These are phyloP conservation scores for Monilinia fructigena DNA, from an alignment of 2,329 filamentous ascomycete species.

Conservation along the genomic window DNA sequence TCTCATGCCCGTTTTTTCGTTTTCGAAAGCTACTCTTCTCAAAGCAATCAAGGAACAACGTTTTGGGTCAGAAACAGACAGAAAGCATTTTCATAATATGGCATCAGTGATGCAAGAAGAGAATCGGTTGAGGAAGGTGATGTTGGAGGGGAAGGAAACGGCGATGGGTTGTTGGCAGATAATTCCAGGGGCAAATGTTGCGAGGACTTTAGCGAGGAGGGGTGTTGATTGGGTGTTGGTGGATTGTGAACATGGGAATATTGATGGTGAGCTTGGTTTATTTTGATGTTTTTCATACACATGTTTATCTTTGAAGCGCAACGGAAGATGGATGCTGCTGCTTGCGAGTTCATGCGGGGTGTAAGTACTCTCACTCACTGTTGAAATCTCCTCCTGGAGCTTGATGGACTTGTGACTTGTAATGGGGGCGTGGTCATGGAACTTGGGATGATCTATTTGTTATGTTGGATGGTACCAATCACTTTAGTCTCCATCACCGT, in stretches of 20 bases:
- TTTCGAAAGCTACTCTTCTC: background rate
- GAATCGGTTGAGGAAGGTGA: slow-evolving; percentile 51
- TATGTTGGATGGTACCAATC: background rate
- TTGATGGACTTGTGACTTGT: background rate
- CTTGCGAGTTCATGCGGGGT: background rate
- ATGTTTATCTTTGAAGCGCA: too few relatives aligned
- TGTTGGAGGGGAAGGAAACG: slow-evolving; percentile 47
- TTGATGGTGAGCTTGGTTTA: slow-evolving; percentile 46
- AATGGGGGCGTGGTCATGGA: too few relatives aligned
- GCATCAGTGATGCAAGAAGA: slow-evolving; percentile 39
- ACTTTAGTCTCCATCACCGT: background rate
- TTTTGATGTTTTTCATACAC: background rate
- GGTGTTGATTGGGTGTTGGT: slow-evolving; percentile 67
- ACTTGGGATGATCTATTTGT: background rate
- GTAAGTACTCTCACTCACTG: too few relatives aligned
- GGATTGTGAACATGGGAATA: slow-evolving; percentile 58
- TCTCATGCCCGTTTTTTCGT: background rate
- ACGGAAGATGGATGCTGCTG: background rate
- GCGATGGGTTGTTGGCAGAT: slow-evolving; percentile 62
- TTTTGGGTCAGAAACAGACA: background rate
- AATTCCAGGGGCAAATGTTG: slow-evolving; percentile 59
- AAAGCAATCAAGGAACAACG: background rate
- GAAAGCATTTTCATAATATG: slow-evolving; percentile 26
- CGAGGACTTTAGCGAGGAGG: slow-evolving; percentile 57
- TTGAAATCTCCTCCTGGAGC: background rate